These are phyloP conservation scores for Dillenia suffruticosa DNA, from an alignment of 164 flowering plant species.

Conservation along the genomic window DNA sequence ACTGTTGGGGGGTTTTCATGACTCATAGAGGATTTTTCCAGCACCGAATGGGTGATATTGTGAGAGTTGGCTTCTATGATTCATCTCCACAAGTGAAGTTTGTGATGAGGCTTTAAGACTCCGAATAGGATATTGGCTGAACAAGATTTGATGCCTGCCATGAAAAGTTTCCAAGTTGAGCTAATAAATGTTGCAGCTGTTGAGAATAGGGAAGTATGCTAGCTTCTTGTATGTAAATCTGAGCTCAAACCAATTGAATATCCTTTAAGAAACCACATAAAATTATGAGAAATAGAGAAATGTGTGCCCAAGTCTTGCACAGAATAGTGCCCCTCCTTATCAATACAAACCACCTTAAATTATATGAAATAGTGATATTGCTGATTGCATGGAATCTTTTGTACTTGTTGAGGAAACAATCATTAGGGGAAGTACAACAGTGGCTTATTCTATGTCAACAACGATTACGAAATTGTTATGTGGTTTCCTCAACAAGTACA, in stretches of 20 bases:
- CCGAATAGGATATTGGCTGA: conserved; percentile 33
- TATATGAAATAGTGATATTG: conserved; percentile 25
- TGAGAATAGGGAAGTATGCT: conserved; percentile 29
- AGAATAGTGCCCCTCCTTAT: conserved; percentile 38
- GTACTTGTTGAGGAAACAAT: too few species aligned
- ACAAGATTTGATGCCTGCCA: conserved; percentile 31
- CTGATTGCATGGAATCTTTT: conserved; percentile 22
- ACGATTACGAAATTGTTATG: too few species aligned
- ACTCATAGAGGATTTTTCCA: conserved; percentile 44
- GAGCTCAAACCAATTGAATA: conserved; percentile 23
- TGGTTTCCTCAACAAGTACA: too few species aligned
- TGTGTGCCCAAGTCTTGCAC: conserved; percentile 8
- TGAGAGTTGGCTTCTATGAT: conserved; percentile 39
- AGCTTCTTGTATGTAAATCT: conserved; percentile 23
- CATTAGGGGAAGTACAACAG: too few species aligned
- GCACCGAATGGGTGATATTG: conserved; percentile 42
- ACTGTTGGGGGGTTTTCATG: conserved; percentile 39
- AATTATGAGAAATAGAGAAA: conserved; percentile 10
- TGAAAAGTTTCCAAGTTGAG: conserved; percentile 20
- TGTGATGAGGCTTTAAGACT: conserved; percentile 39
- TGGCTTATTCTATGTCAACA: too few species aligned
- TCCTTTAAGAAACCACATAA: conserved; percentile 25
- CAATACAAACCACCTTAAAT: conserved; percentile 46
- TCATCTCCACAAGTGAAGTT: conserved; percentile 41
- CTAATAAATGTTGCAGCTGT: conserved; percentile 6